Base-by-base conservation (phyloP, 257 asterid species). In the Forsythia suspensa region DNA sequence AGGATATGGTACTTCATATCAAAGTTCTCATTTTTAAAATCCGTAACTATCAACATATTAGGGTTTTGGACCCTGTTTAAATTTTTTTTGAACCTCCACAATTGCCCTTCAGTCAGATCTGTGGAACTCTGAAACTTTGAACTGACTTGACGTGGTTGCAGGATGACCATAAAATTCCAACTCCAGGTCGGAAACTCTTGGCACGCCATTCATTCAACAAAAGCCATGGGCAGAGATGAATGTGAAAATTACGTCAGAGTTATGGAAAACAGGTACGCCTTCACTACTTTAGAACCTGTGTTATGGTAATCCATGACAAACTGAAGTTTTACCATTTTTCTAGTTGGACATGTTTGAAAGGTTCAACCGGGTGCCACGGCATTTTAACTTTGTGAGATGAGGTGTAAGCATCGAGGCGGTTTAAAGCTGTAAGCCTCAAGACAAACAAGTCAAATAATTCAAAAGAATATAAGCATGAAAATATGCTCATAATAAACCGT, bases 151-250 rank as follows among this genome's bases (percentile, higher is more conserved):
- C 77, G 40, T 74, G 71, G 80, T 83, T 81, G 85, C 97, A 95
- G 99, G 98, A 91, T 86, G 98, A 95, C 74, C 97, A 91, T 66
- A 42, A 42, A 42, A 42, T 42, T 80, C 88, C 82, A 44, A 76
- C 90, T 79, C 89, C 92, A 71, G 83, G 90, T 71, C 87, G 79
- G 70, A 95, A 93, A 86, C 97, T 89, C 83, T 80, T 95, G 94
- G 85, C 97, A 8, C 89, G 82, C 29, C 88, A 89, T 84, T 93
- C 99, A 77, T 89, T 90, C 81, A 92, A 87, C 93, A 42, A 90
- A 88, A 86, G 88, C 85, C 84, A 90, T 88, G 67, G 93, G 96
- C 89, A 86, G 80, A 91, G 82, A 84, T 91, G 90, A 91, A 71
- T n/a, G 42, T 57, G 83, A 39, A 42, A 42, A 36, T 67, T 29